Base-by-base conservation (phyloP, 805 yeast genomes). In the Pichia sporocuriosa region DNA sequence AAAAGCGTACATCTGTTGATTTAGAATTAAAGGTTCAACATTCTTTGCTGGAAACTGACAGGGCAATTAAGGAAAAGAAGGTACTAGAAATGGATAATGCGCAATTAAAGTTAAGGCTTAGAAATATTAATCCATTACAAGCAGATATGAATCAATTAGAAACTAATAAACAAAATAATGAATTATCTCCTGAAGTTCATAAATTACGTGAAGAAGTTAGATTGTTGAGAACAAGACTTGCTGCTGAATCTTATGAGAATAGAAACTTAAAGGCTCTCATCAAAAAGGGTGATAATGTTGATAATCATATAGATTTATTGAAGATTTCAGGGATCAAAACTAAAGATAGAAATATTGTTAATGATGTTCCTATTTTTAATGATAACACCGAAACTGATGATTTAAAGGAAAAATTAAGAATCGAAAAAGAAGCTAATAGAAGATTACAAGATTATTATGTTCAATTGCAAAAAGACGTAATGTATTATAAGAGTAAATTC, bases 241-340 rank as follows among this genome's bases (percentile, higher is more conserved):
- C 82, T 2, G 69, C 81, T n/a, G 81, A 78, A 37, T 68, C 79
- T 6, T 74, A 75, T 47, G 82, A 77, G 41, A 74, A 70, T 45
- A 77, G 73, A 52, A 73, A 63, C 38, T 54, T 68, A 46, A 67
- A 61, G 34, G 69, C 72, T 11, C 69, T 68, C 33, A 40, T 75
- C 4, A 62, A 63, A 25, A 40, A 33, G 27, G 20, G 33, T 41
- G 41, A 36, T 17, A 45, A 27, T 22, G 10, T 26, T 1, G 11
- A 3, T 19, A 24, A 20, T 26, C 22, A 17, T 13, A 13, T 35
- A 11, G 38, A 35, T 25, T 27, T 29, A 11, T 40, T 40, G 20
- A 26, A 19, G 13, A 23, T 33, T 20, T 34, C 31, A 16, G 22
- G n/a, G n/a, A n/a, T n/a, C n/a, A n/a, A n/a, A n/a, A n/a, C n/a